Base-by-base conservation (phyloP, 129 eudicot species). In the Lonicera japonica region DNA sequence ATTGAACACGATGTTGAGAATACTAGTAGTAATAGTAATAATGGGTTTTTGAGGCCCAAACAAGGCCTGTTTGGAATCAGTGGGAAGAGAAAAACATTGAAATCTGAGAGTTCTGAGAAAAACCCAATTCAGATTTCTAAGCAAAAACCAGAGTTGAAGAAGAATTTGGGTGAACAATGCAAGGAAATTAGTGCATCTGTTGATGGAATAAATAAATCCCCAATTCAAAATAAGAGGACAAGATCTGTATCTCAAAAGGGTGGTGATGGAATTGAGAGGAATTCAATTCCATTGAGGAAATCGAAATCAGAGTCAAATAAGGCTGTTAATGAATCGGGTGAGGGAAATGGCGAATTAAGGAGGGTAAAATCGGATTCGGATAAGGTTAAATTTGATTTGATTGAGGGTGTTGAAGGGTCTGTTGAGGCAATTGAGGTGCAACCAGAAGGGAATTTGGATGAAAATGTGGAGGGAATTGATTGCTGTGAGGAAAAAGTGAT, bases 81-180 rank as follows among this genome's bases (percentile, higher is more conserved):
- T 74, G 83, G 81, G 17, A 88, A 78, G 77, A 82, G 96, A 66
- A 88, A 82, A 68, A 82, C 96, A 4, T 84, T 94, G 96, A 88
- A 85, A 68, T 71, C 94, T 1, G 95, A 87, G 53, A 65, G 22
- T 75, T 18, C n/a, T 63, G 73, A 64, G 20, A 73, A 25, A 24
- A 71, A 36, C 73, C 84, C 76, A 64, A 56, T 74, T 81, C 83
- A 88, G 75, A 88, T 88, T 78, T 63, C 81, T 15, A 68, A 62
- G 54, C 78, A 63, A 71, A 74, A 75, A 77, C 16, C 50, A 69
- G 85, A 81, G 74, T 68, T 65, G 67, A 66, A 63, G 63, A 83
- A 81, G 64, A 58, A 54, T 67, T 71, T 61, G 61, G 71, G 75
- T 64, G 80, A 77, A 45, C 70, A 79, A 25, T 56, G 67, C 39